A percentile compares a stretch with the other conserved stretches of the same genome.
These are phyloP conservation scores for Gnomoniopsis sp. DNA, from an alignment of 2,329 filamentous ascomycete species.

Conservation along the genomic window DNA sequence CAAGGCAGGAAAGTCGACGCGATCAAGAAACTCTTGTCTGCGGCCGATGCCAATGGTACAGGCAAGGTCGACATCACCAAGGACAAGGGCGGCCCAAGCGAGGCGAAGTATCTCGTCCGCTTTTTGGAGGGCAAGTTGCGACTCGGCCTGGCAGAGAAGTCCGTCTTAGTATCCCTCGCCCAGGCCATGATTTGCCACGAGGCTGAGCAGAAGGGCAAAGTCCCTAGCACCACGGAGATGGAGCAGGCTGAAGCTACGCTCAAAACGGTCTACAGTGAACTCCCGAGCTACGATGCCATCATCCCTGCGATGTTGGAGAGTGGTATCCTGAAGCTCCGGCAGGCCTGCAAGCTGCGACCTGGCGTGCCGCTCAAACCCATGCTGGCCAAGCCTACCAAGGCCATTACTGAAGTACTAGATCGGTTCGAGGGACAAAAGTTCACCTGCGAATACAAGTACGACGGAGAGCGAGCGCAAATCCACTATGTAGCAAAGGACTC, in stretches of 20 bases:
- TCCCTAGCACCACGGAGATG: conserved; percentile 71
- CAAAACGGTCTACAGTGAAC: conserved; percentile 90
- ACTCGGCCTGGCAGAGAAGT: conserved; percentile 87
- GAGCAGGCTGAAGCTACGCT: conserved; percentile 80
- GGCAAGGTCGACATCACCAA: conserved; percentile 87
- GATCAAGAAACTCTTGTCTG: conserved; percentile 95
- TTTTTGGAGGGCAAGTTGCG: conserved; percentile 93
- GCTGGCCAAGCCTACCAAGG: conserved; percentile 97
- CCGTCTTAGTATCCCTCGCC: conserved; percentile 82
- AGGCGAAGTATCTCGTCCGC: conserved; percentile 89
- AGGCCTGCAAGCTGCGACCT: conserved; percentile 86
- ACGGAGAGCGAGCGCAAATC: conserved; percentile 96
- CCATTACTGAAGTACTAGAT: conserved; percentile 95
- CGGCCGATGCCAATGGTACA: conserved; percentile 70
- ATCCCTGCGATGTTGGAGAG: conserved; percentile 84
- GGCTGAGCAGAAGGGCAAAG: conserved; percentile 63
- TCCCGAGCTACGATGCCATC: conserved; percentile 93
- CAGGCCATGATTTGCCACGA: conserved; percentile 88
- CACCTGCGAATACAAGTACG: conserved; percentile 99
- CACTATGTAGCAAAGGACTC: conserved; percentile 89
- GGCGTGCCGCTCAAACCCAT: conserved; percentile 96
- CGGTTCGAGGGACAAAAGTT: conserved; percentile 94
- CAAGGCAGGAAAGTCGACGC: conserved; percentile 88
- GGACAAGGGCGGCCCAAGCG: conserved; percentile 89
- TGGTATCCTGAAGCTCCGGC: conserved; percentile 77